Base-by-base conservation (phyloP, 352 stramenopile species). In the Phytophthora fragariae region DNA sequence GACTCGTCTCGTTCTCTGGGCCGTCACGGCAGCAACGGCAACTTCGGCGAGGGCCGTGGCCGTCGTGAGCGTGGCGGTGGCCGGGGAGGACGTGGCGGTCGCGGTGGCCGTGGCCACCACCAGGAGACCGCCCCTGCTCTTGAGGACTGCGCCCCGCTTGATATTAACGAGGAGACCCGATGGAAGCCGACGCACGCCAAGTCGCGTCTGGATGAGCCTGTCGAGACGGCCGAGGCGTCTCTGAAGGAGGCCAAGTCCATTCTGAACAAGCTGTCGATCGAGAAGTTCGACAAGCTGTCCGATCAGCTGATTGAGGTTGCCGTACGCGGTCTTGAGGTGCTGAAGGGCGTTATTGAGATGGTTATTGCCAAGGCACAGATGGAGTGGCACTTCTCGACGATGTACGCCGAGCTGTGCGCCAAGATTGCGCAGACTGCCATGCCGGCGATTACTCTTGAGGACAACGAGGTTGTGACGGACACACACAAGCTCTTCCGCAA, bases 211-310 rank as follows among this genome's bases (percentile, higher is more conserved):
- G 83, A 90, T 33, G 77, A 82, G 0, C 68, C 77, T 0, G 73
- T 80, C 7, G 77, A 86, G 71, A 79, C 72, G 31, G 79, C 79
- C 5, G 91, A 96, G n/a, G 83, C 91, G 31, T 93, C 89, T 31
- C 68, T 98, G 49, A 91, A 92, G 70, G 91, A 97, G 70, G 93
- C 92, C 37, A 92, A 98, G 60, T 72, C 97, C 39, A 97, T 99
- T 60, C 77, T 99, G 19, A 99, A 99, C 89, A 99, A 99, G 83
- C 85, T 99, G 49, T 99, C 94, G 52, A 91, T 99, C 37, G 98
- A 98, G 52, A 99, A 98, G 67, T 98, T 99, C 59, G 94, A 98
- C 62, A 98, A 98, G 71, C 82, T 99, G 31, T 98, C 92, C 21
- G 83, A 94, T 50, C 84, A 94, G 52, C 92, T 99, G 37, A 94